These are phyloP conservation scores for Penicillium brevicompactum DNA, from an alignment of 2,329 filamentous ascomycete genomes.

Conservation along the genomic window DNA sequence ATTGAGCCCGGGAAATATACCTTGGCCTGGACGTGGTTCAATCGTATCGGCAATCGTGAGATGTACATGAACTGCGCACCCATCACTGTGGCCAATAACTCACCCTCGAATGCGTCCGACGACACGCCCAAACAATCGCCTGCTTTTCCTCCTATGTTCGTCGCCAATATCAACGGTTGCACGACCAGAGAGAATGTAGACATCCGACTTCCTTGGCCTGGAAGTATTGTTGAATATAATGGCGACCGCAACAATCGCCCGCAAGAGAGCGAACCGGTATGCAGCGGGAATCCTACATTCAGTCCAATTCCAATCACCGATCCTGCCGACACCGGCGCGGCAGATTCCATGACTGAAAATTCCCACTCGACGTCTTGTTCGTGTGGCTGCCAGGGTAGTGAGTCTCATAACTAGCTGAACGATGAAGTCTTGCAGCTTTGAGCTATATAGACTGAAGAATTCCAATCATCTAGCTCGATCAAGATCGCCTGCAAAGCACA, in stretches of 20 bases:
- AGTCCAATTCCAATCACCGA: too few relatives aligned
- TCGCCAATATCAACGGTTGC: conserved; percentile 70
- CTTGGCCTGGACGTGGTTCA: conserved; percentile 93
- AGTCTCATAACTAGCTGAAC: too few relatives aligned
- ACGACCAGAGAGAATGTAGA: conserved; percentile 57
- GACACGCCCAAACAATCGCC: conserved; percentile 49
- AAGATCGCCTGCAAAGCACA: not conserved
- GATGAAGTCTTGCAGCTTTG: too few relatives aligned
- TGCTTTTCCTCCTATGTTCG: conserved; percentile 72
- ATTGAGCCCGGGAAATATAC: conserved; percentile 76
- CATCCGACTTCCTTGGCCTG: conserved; percentile 68
- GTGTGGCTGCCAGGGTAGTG: too few relatives aligned
- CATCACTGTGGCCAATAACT: conserved; percentile 61
- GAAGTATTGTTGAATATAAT: conserved; percentile 57
- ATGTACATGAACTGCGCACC: conserved; percentile 98
- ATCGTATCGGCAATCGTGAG: conserved; percentile 87
- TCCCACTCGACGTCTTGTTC: too few relatives aligned
- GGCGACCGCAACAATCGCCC: conserved; percentile 30
- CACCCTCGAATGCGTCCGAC: conserved; percentile 44
- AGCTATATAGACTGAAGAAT: too few relatives aligned
- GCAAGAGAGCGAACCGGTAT: too few relatives aligned
- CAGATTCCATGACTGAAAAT: too few relatives aligned
- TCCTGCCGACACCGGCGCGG: too few relatives aligned
- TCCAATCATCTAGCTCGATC: not conserved
- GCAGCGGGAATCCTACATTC: too few relatives aligned